phyloP scores from a whole-genome alignment of 768 basidiomycete genomes.

The Auricularia sp. region DNA sequence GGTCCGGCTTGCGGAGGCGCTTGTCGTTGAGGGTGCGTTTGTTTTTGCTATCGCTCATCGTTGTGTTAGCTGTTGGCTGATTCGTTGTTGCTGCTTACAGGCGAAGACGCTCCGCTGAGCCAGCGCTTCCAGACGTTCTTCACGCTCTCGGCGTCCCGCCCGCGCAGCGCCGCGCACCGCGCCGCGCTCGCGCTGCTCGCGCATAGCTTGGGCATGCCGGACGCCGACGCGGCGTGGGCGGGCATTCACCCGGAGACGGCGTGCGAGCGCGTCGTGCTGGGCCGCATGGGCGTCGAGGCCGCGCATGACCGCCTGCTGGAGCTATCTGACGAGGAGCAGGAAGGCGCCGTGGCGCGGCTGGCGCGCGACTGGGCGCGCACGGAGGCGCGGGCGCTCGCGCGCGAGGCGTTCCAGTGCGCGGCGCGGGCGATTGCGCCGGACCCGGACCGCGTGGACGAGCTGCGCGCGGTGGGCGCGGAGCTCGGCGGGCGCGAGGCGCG shows the following conservation, averaged over 20 bases:
- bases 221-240: constrained; percentile 37
- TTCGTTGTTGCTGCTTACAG: background rate
- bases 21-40: constrained; percentile 28
- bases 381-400: background rate
- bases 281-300: constrained; percentile 40
- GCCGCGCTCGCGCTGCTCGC: constrained; percentile 49
- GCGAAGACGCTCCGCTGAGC: constrained; percentile 18
- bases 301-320: constrained; percentile 33
- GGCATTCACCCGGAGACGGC: constrained; percentile 22
- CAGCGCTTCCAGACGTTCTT: constrained; percentile 47
- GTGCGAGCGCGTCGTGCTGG: constrained; percentile 47
- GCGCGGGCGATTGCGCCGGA: background rate
- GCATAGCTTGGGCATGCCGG: constrained; percentile 31
- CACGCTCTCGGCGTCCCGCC: constrained; percentile 33
- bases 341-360: constrained; percentile 28
- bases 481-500: background rate
- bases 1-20: constrained; percentile 40
- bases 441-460: background rate
- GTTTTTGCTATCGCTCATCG: background rate
- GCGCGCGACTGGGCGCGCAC: background rate
- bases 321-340: constrained; percentile 25
- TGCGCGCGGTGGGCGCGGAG: background rate
- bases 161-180: constrained; percentile 35
- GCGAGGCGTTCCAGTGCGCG: background rate
- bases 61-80: background rate